Base-by-base conservation (phyloP, 2,329 filamentous ascomycete species). In the Scedosporium apiospermum region DNA sequence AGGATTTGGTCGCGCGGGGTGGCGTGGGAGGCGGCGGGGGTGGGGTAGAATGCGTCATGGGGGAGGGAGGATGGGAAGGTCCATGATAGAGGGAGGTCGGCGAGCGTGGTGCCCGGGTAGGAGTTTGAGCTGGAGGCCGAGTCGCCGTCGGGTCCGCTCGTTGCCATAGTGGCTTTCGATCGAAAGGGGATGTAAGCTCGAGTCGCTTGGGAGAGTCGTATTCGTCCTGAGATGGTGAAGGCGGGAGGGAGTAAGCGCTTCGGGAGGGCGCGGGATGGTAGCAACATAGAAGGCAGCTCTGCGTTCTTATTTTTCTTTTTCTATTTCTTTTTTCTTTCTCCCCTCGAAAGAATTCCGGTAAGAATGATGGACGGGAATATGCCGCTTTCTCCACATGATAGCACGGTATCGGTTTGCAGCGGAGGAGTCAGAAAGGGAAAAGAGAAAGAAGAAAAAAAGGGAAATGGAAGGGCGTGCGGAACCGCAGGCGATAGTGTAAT, bases 11-110 rank as follows among this genome's bases (percentile, higher is more conserved):
- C 82, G 69, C 93, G 86, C 1, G 91, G 88, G 0, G 91, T 91
- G 67, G 85, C 83, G 74, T 98, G 91, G 0, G 93, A 97, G 64
- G 83, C 82, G 65, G 86, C 82, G 0, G 95, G 92, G 0, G 91
- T 96, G 16, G 91, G 88, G 71, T 90, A 96, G 30, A 83, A 76
- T 10, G 87, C 74, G 71, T 99, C 95, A 7, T 91, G 75, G 3
- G 93, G 91, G 3, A 97, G 79, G 6, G 78, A 78, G n/a, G 81
- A 80, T 16, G 84, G 86, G 69, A 87, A 86, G 62, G 73, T 80
- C 86, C 86, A 88, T 63, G 85, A 82, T 70, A 88, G 88, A 46
- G 85, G 84, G 16, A 88, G 77, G 60, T 84, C 79, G 66, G 77
- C 76, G 58, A 88, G 73, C 38, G 79, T 23, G 4, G 55, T n/a